A percentile compares a stretch with the other conserved stretches of the same genome.
Evolutionary conservation across 306 rosid genomes (phyloP).

Genomic region (Pueraria montana): DNA sequence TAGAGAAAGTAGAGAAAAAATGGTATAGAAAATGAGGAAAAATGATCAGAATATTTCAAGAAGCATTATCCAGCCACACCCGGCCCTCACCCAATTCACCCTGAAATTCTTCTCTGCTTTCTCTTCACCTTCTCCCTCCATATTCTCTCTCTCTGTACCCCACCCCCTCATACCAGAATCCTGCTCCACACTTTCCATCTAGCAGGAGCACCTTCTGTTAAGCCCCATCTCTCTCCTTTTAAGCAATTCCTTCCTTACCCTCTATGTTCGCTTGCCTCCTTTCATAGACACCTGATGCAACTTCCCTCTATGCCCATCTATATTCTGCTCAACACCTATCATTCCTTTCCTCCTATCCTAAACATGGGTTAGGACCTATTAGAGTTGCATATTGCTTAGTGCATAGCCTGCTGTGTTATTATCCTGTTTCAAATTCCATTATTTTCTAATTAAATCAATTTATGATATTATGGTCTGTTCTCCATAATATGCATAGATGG

Average conservation of each 20-base stretch:
- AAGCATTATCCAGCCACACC: neutral
- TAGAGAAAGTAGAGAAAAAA: neutral
- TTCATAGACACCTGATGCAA: neutral
- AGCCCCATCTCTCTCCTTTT: neutral
- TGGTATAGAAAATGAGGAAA: neutral
- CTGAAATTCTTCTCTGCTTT: too few relatives aligned
- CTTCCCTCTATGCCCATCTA: neutral
- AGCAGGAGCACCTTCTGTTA: neutral
- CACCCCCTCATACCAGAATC: too few relatives aligned
- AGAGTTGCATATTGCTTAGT: neutral
- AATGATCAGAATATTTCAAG: neutral
- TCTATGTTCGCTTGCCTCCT: conserved; percentile 15
- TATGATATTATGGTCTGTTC: too few relatives aligned
- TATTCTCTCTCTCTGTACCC: neutral
- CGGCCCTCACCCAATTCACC: neutral
- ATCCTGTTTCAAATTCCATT: conserved; percentile 5
- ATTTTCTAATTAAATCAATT: neutral
- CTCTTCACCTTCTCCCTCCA: too few relatives aligned
- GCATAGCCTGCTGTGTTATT: neutral
- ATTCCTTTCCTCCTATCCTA: neutral
- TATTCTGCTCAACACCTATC: neutral
- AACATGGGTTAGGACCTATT: neutral
- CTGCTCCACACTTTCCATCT: neutral
- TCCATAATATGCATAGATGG: too few relatives aligned
- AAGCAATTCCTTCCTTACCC: conserved; percentile 9